Conservation (phyloP, 192 early-diverging fungal genomes). For the Thoreauomyces humboldtii region DNA sequence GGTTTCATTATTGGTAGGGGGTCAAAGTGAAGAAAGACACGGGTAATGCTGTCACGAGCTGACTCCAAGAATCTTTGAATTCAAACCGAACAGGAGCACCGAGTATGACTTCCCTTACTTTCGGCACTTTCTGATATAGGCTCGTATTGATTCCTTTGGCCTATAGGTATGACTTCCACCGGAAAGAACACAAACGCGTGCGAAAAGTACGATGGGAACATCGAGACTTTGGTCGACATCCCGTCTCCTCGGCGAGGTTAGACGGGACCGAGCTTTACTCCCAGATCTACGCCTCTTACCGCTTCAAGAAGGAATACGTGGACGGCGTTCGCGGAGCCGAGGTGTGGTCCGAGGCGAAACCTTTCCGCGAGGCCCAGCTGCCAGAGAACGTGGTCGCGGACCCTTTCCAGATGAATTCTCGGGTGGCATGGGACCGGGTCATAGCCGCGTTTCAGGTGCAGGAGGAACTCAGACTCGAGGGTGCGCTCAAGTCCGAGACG, state of each 20-base stretch:
- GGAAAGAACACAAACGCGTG: conserved; percentile 16
- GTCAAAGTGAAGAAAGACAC: too few relatives aligned
- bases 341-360: conserved; percentile 9
- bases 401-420: conserved; percentile 14
- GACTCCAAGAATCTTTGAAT: too few relatives aligned
- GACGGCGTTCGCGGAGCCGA: conserved; percentile 11
- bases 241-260: background rate
- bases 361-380: background rate
- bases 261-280: conserved; percentile 1
- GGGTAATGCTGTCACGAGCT: too few relatives aligned
- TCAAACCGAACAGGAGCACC: too few relatives aligned
- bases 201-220: conserved; percentile 11
- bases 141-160: too few relatives aligned
- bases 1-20: conserved; percentile 1
- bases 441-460: background rate
- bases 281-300: conserved; percentile 22
- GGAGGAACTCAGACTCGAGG: conserved; percentile 9
- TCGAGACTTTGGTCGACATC: background rate
- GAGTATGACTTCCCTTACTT: too few relatives aligned
- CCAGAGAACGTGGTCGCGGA: conserved; percentile 1
- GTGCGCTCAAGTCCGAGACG: background rate
- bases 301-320: conserved; percentile 12
- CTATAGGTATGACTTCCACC: background rate
- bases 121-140: too few relatives aligned
- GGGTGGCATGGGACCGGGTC: conserved; percentile 1